Evolutionary conservation across 768 basidiomycete species (phyloP).

Genomic region (Inosperma sp.): DNA sequence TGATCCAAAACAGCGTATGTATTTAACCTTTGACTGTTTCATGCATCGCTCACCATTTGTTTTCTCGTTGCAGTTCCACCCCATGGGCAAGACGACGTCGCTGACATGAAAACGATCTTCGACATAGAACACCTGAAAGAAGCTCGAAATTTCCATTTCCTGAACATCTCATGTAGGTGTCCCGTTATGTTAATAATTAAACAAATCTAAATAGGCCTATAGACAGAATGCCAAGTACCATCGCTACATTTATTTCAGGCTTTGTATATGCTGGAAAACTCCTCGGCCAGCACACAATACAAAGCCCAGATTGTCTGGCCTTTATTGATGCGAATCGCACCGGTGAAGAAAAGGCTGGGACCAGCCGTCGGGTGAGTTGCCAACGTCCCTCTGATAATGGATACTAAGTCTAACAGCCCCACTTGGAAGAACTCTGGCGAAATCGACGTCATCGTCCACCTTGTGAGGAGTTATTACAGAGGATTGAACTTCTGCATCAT

Average conservation of each 20-base stretch:
- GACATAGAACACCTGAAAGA: constrained; percentile 38
- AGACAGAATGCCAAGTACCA: constrained; percentile 50
- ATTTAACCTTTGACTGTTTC: not conserved
- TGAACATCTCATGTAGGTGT: constrained; percentile 45
- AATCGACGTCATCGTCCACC: constrained; percentile 34
- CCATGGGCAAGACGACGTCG: constrained; percentile 40
- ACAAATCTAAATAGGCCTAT: too few relatives aligned
- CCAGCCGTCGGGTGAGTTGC: constrained; percentile 42
- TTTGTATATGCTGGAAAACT: constrained; percentile 40
- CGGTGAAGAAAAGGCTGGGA: constrained; percentile 32
- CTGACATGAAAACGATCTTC: constrained; percentile 41
- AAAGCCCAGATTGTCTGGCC: constrained; percentile 31
- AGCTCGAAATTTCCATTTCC: constrained; percentile 28
- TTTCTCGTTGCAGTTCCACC: constrained; percentile 57
- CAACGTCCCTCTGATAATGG: not conserved
- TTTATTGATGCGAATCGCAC: constrained; percentile 42
- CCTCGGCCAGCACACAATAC: constrained; percentile 34
- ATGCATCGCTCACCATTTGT: not conserved
- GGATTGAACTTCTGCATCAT: constrained; percentile 41
- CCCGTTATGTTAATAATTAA: not conserved
- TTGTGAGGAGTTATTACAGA: constrained; percentile 40
- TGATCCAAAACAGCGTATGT: constrained; percentile 49
- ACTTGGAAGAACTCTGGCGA: constrained; percentile 39
- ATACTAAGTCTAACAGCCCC: not conserved
- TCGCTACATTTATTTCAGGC: constrained; percentile 48